Base-by-base conservation (phyloP, 163 green algal genomes). In the Picocystis sp. region DNA sequence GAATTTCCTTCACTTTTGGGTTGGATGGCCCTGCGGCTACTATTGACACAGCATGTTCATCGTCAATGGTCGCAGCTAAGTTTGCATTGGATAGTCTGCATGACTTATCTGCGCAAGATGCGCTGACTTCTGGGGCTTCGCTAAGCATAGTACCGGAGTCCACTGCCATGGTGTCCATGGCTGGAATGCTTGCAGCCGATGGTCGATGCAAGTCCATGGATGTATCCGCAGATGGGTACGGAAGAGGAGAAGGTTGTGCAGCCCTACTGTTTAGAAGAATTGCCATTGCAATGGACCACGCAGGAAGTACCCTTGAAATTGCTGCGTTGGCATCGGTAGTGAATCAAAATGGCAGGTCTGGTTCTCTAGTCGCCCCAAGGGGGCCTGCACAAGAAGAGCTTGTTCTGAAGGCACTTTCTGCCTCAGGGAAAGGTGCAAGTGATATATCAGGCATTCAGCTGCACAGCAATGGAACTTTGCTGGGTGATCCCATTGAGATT, bases 121-220 rank as follows among this genome's bases (percentile, higher is more conserved):
- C 29, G 5, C 29, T 38, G 29, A 8, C 29, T 12, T 38, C 29
- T 5, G 29, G 29, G 5, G 29, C 8, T 5, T 38, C 29, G 8
- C 29, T 38, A 5, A 38, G 29, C 29, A 38, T 38, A 12, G 29
- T 38, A 8, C 29, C 29, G 5, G 55, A 44, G 25, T 73, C 57
- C 24, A 65, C 67, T 17, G 57, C 57, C 5, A 60, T 72, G 52
- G 64, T 81, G 34, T 47, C 25, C 12, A 57, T 50, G 13, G 53
- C 47, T 50, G 38, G 42, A 67, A 84, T 64, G 60, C 53, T 67
- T 19, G 45, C 52, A 22, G 12, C 45, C 23, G 53, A 62, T 17
- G 60, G 60, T 38, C 53, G 60, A 25, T 67, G 60, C 33, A 62
- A 62, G 19, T 53, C 60, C 14, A 33, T 67, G n/a, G 60, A 67